phyloP scores from a whole-genome alignment of 768 basidiomycete genomes.

The Flagelloscypha sp. region DNA sequence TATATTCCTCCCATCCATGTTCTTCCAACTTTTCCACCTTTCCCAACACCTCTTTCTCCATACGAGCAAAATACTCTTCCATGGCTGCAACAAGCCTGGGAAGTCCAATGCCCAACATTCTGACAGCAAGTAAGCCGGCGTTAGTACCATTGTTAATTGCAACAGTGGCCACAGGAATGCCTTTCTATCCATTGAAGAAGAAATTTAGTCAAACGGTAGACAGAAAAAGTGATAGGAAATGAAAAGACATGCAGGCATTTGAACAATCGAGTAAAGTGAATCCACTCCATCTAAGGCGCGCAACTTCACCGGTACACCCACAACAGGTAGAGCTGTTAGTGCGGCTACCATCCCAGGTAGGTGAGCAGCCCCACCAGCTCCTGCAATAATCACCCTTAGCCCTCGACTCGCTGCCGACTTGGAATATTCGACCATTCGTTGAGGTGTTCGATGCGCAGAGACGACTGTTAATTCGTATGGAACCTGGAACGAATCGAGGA shows the following conservation, averaged over 20 bases:
- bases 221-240: constrained; percentile 2
- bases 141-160: constrained; percentile 95
- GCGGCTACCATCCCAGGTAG: constrained; percentile 98
- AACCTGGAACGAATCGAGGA: constrained; percentile 73
- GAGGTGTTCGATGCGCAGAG: constrained; percentile 92
- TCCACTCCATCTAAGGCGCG: constrained; percentile 92
- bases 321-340: constrained; percentile 85
- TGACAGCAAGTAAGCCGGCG: constrained; percentile 83
- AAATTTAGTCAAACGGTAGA: constrained; percentile 6
- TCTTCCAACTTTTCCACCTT: constrained; percentile 73
- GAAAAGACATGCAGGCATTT: constrained; percentile 80
- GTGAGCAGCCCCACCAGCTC: constrained; percentile 98
- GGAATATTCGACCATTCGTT: constrained; percentile 77
- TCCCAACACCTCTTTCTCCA: constrained; percentile 68
- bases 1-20: constrained; percentile 83
- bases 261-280: constrained; percentile 94
- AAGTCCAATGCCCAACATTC: constrained; percentile 75
- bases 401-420: constrained; percentile 61
- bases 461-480: constrained; percentile 95
- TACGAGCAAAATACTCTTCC: constrained; percentile 59
- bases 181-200: too few species aligned
- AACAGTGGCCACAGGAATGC: constrained; percentile 94
- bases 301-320: constrained; percentile 96
- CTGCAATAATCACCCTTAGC: constrained; percentile 75
- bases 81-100: constrained; percentile 58